phyloP scores from a whole-genome alignment of 306 rosid species.

The Argentina anserina region DNA sequence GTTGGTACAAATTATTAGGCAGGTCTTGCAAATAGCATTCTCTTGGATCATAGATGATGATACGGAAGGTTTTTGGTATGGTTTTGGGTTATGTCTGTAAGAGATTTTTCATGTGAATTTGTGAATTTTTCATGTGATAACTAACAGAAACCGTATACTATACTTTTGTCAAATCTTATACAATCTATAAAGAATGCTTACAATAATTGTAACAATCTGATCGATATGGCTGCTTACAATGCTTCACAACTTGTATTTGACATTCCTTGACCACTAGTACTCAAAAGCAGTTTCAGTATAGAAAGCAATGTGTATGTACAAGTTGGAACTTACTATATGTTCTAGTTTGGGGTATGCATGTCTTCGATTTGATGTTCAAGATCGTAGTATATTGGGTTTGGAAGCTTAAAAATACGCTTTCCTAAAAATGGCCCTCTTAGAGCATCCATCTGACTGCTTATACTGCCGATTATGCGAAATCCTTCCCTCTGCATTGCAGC shows the following conservation, averaged over 20 bases:
- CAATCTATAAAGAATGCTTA: neutral
- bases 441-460: slow-evolving; percentile 63
- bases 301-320: neutral
- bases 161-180: neutral
- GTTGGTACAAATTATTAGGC: slow-evolving; percentile 8
- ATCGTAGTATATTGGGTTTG: slow-evolving; percentile 42
- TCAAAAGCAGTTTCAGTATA: neutral
- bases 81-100: neutral
- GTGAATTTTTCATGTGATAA: no score
- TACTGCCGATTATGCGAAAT: slow-evolving; percentile 38
- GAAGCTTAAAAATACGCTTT: slow-evolving; percentile 52
- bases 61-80: neutral
- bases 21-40: neutral
- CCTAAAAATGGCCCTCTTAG: slow-evolving; percentile 32
- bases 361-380: slow-evolving; percentile 26
- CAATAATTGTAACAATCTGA: neutral
- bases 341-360: slow-evolving; percentile 16
- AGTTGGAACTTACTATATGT: neutral
- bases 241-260: neutral
- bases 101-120: neutral
- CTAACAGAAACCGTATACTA: neutral
- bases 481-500: slow-evolving; percentile 45
- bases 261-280: neutral
- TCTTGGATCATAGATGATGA: neutral
- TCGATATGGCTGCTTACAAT: no score